Base-by-base conservation (phyloP, 352 stramenopile genomes). In the Pythium phragmitis region DNA sequence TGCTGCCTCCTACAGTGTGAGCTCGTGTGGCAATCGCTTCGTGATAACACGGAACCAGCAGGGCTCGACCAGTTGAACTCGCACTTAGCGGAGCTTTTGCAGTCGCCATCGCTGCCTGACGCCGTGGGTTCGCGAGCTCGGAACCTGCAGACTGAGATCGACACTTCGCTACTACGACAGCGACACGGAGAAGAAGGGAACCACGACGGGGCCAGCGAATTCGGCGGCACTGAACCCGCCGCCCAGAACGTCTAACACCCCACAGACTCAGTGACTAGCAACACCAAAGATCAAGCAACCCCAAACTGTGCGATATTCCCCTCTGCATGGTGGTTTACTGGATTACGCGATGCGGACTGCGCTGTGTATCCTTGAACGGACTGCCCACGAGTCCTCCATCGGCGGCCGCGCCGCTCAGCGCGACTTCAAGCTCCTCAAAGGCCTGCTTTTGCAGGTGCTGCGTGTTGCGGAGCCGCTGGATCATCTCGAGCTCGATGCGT, bases 401-500 rank as follows among this genome's bases (percentile, higher is more conserved):
- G 1, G 53, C 55, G 4, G 55, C 34, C 4, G 63, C 56, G 47
- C 80, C 82, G 16, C 69, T 88, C 33, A 94, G 71, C 1, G 84
- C 86, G 19, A 80, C 79, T 73, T 94, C 86, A 23, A 94, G 79
- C 54, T 94, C 84, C 51, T 94, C 81, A 45, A 92, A 92, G 0
- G 84, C 86, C 57, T 94, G 80, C 58, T 92, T 92, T 63, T 95
- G 86, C 30, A 95, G 46, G 50, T 93, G 82, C 68, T 95, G 84
- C 34, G 84, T 95, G 69, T 90, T 92, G 59, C 85, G 81, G 36
- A 93, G 73, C 5, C 84, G 71, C 53, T 93, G 79, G 57, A 93
- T 95, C 37, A 93, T 76, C 68, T 95, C 84, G 14, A 90, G 61
- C 63, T 93, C 86, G 39, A 90, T 67, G 21, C 74, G 82, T 56